A percentile compares a stretch with the other conserved stretches of the same genome.
These are phyloP conservation scores for Colletotrichum viniferum DNA, from an alignment of 2,329 filamentous ascomycete species.

Conservation along the genomic window DNA sequence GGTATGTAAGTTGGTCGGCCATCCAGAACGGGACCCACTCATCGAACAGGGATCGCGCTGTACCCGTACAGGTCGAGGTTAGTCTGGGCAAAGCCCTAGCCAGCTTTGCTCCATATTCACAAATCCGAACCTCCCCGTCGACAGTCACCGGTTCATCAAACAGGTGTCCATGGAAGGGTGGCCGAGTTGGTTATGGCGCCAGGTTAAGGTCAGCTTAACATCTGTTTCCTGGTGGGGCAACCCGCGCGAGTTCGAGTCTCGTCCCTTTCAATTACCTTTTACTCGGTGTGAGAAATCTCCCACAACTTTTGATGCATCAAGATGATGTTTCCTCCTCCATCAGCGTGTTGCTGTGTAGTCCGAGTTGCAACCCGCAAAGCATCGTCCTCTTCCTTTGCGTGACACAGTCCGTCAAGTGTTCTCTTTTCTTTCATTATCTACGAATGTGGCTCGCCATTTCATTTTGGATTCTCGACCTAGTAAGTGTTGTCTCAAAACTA, in stretches of 20 bases:
- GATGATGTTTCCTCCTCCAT: neutral
- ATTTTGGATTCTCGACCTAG: neutral
- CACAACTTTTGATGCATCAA: neutral
- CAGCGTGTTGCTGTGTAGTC: rapidly evolving
- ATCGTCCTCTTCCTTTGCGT: neutral
- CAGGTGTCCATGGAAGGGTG: neutral
- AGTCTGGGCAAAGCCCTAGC: neutral
- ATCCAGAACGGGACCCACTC: too few species aligned
- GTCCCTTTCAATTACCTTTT: neutral
- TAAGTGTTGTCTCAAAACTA: neutral
- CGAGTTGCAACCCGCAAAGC: neutral
- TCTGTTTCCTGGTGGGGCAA: neutral
- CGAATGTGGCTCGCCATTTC: rapidly evolving
- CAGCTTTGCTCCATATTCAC: neutral
- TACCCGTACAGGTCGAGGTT: too few species aligned
- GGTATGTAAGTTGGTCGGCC: neutral
- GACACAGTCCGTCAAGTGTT: neutral
- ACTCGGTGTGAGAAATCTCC: neutral
- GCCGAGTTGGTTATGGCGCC: conserved; percentile 1
- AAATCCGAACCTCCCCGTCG: rapidly evolving
- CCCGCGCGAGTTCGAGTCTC: neutral
- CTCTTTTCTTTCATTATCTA: neutral
- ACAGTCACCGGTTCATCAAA: neutral
- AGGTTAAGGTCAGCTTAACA: conserved; percentile 2
- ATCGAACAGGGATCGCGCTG: neutral